Percentiles rank a stretch among this genome's conserved stretches.
Evolutionary conservation across 805 yeast genomes (phyloP).

Genomic region (Nakazawaea anatomiae): DNA sequence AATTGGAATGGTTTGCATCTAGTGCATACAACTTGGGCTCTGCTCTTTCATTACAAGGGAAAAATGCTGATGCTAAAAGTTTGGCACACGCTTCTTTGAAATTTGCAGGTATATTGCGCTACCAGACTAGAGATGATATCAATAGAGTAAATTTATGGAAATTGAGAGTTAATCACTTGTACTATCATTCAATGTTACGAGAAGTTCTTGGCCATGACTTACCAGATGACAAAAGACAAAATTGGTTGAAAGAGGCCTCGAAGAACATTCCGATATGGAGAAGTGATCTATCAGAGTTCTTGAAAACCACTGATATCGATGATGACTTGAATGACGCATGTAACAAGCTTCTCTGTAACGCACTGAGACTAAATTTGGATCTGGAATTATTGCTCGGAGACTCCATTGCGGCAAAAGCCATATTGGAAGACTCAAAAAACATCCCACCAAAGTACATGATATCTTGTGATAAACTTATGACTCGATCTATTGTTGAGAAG

Average conservation of each 20-base stretch:
- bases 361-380: conserved; percentile 19
- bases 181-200: conserved; percentile 7
- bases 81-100: neutral
- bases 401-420: conserved; percentile 14
- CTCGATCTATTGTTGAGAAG: conserved; percentile 13
- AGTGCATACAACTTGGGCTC: conserved; percentile 26
- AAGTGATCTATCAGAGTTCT: conserved; percentile 4
- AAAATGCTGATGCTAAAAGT: neutral
- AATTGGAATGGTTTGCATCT: conserved; percentile 35
- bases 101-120: neutral
- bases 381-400: conserved; percentile 19
- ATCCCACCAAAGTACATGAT: conserved; percentile 5
- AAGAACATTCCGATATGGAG: neutral
- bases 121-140: neutral
- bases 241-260: neutral
- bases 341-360: conserved; percentile 17
- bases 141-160: neutral
- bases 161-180: conserved; percentile 10
- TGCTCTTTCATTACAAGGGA: conserved; percentile 13
- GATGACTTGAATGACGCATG: conserved; percentile 13
- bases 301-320: conserved; percentile 12
- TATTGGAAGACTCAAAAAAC: conserved; percentile 16
- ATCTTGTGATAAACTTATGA: conserved; percentile 19
- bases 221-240: conserved; percentile 5
- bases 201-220: conserved; percentile 11